Percentiles rank a stretch among this genome's conserved stretches.
phyloP scores from a whole-genome alignment of 768 basidiomycete species.

The Asterophora lycoperdoides region DNA sequence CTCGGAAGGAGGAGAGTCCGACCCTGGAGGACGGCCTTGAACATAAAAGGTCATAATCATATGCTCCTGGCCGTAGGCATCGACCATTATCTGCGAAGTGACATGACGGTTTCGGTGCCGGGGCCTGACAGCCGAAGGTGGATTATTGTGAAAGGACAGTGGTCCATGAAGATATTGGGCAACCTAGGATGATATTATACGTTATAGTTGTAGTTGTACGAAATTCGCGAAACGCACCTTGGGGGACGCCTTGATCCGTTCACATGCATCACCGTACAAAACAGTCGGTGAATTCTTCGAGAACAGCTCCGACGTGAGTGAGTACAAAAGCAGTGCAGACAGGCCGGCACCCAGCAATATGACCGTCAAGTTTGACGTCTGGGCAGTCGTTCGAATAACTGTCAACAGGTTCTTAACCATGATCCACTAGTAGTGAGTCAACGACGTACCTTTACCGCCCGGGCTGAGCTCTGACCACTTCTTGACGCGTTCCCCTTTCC shows the following conservation, averaged over 20 bases:
- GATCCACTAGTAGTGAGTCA: background rate
- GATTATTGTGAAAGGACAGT: slow-evolving; percentile 76
- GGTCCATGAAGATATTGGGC: slow-evolving; percentile 64
- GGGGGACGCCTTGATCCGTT: slow-evolving; percentile 44
- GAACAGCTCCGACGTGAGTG: slow-evolving; percentile 78
- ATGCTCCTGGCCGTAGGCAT: slow-evolving; percentile 72
- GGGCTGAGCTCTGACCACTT: slow-evolving; percentile 79
- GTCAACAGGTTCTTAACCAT: background rate
- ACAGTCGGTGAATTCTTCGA: slow-evolving; percentile 88
- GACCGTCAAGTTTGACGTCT: slow-evolving; percentile 50
- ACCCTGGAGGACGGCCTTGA: slow-evolving; percentile 51
- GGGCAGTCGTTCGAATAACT: slow-evolving; percentile 48
- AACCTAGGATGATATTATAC: slow-evolving; percentile 43
- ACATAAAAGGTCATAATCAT: slow-evolving; percentile 84
- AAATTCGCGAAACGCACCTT: slow-evolving; percentile 31
- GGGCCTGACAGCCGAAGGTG: slow-evolving; percentile 69
- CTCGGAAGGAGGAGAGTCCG: slow-evolving; percentile 28
- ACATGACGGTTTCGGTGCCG: slow-evolving; percentile 82
- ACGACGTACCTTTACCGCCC: slow-evolving; percentile 64
- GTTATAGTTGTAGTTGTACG: slow-evolving; percentile 2
- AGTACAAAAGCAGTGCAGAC: slow-evolving; percentile 71
- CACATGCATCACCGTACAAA: slow-evolving; percentile 61
- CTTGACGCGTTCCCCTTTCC: slow-evolving; percentile 51
- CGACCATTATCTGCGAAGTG: slow-evolving; percentile 70
- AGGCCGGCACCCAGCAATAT: slow-evolving; percentile 77